Percentiles rank a stretch among this genome's conserved stretches.
phyloP scores from a whole-genome alignment of 257 asterid species.

The Asclepias syriaca region DNA sequence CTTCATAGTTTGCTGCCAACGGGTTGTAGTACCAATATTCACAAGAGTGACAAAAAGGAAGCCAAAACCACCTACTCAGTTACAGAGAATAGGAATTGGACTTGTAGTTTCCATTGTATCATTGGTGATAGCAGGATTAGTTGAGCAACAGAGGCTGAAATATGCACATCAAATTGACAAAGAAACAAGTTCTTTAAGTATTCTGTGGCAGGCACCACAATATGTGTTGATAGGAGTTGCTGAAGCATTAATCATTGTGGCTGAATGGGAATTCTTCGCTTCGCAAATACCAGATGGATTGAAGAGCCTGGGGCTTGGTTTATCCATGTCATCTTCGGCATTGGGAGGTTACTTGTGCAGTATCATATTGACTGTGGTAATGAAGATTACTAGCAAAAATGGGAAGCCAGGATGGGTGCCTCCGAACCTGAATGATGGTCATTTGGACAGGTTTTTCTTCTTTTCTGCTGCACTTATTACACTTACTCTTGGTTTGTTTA shows the following conservation, averaged over 20 bases:
- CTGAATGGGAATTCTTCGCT: slow-evolving; percentile 78
- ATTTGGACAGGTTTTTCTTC: slow-evolving; percentile 77
- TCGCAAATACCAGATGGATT: slow-evolving; percentile 61
- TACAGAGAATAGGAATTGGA: slow-evolving; percentile 72
- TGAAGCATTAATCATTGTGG: slow-evolving; percentile 70
- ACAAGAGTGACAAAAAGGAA: slow-evolving; percentile 45
- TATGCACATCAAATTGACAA: slow-evolving; percentile 26
- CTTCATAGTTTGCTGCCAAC: slow-evolving; percentile 63
- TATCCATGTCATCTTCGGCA: slow-evolving; percentile 80
- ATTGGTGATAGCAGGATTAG: slow-evolving; percentile 61
- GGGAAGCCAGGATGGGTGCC: slow-evolving; percentile 81
- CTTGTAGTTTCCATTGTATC: slow-evolving; percentile 53
- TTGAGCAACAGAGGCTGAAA: slow-evolving; percentile 55
- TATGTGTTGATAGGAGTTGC: slow-evolving; percentile 77
- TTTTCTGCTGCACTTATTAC: slow-evolving; percentile 60
- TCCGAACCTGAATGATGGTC: slow-evolving; percentile 67
- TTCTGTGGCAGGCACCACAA: slow-evolving; percentile 80
- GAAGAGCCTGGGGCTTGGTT: slow-evolving; percentile 72
- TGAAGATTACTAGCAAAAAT: slow-evolving; percentile 54
- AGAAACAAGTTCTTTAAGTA: slow-evolving; percentile 61
- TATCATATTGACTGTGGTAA: slow-evolving; percentile 48
- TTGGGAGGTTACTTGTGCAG: slow-evolving; percentile 73
- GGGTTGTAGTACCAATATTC: slow-evolving; percentile 51
- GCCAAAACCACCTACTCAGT: slow-evolving; percentile 51
- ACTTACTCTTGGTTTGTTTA: slow-evolving; percentile 50